Evolutionary conservation across 2,329 filamentous ascomycete species (phyloP).

Genomic region (Nectriaceae sp.): DNA sequence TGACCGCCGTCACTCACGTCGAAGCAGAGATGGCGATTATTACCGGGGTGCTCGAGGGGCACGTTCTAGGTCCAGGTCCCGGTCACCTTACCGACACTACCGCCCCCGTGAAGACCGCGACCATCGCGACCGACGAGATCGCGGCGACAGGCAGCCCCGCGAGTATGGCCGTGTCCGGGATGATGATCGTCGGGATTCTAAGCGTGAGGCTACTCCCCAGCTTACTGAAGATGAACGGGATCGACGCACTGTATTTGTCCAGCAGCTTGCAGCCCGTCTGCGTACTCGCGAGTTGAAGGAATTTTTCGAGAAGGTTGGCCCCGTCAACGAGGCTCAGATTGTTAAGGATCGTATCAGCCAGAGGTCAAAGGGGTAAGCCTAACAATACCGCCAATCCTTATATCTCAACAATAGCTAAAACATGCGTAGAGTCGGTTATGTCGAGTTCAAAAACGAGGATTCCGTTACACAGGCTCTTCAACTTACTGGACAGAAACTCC

Average conservation of each 20-base stretch:
- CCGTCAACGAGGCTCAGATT: conserved; percentile 96
- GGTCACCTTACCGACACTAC: conserved; percentile 66
- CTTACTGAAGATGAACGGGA: conserved; percentile 95
- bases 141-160: conserved; percentile 53
- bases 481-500: conserved; percentile 96
- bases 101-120: conserved; percentile 57
- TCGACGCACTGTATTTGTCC: conserved; percentile 94
- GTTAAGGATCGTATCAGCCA: conserved; percentile 97
- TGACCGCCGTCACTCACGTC: conserved; percentile 72
- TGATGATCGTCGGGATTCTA: conserved; percentile 45
- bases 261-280: conserved; percentile 93
- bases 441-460: conserved; percentile 97
- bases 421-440: conserved; percentile 95
- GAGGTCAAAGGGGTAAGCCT: conserved; percentile 88
- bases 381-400: background rate
- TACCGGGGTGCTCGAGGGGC: conserved; percentile 55
- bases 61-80: conserved; percentile 68
- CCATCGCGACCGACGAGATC: conserved; percentile 51
- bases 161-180: conserved; percentile 57
- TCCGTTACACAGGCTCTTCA: conserved; percentile 91
- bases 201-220: conserved; percentile 63
- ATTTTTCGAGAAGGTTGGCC: conserved; percentile 94
- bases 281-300: conserved; percentile 89
- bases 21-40: conserved; percentile 73
- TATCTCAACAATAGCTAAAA: too few species aligned